Conservation (phyloP, 768 basidiomycete genomes). For the Russula sp. region DNA sequence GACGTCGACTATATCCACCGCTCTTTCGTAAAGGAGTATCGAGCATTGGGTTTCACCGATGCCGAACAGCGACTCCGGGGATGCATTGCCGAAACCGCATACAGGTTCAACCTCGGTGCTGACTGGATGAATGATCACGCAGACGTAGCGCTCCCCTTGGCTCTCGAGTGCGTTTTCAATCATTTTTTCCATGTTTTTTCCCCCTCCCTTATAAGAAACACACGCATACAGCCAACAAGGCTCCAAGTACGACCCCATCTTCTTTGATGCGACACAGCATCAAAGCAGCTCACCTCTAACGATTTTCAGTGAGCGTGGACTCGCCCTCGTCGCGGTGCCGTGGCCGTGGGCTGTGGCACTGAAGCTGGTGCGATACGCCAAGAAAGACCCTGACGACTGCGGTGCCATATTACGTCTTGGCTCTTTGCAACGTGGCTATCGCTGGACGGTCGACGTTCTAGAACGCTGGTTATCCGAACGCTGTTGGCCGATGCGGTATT, state of each 20-base stretch:
- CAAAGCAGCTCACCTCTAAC: conserved; percentile 47
- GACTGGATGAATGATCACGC: conserved; percentile 82
- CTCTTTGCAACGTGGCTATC: conserved; percentile 47
- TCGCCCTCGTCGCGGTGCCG: conserved; percentile 57
- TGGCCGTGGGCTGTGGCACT: conserved; percentile 72
- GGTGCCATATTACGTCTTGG: conserved; percentile 66
- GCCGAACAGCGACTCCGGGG: conserved; percentile 53
- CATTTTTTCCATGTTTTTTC: no score
- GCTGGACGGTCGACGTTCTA: conserved; percentile 55
- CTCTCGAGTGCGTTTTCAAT: conserved; percentile 51
- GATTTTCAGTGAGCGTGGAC: conserved; percentile 54
- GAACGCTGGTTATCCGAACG: conserved; percentile 55
- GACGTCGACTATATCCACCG: conserved; percentile 69
- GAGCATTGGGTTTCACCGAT: conserved; percentile 46
- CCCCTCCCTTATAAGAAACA: no score
- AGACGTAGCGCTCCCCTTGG: conserved; percentile 67
- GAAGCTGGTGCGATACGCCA: conserved; percentile 65
- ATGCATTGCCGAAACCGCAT: conserved; percentile 58
- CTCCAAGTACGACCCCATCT: conserved; percentile 56
- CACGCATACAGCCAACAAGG: conserved; percentile 28
- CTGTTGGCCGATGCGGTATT: conserved; percentile 66
- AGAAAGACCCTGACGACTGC: conserved; percentile 63
- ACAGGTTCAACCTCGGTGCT: conserved; percentile 47
- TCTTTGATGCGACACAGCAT: conserved; percentile 47
- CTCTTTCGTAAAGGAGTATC: conserved; percentile 57